Evolutionary conservation across 2,329 filamentous ascomycete species (phyloP).

Genomic region (Alternaria ethzedia): DNA sequence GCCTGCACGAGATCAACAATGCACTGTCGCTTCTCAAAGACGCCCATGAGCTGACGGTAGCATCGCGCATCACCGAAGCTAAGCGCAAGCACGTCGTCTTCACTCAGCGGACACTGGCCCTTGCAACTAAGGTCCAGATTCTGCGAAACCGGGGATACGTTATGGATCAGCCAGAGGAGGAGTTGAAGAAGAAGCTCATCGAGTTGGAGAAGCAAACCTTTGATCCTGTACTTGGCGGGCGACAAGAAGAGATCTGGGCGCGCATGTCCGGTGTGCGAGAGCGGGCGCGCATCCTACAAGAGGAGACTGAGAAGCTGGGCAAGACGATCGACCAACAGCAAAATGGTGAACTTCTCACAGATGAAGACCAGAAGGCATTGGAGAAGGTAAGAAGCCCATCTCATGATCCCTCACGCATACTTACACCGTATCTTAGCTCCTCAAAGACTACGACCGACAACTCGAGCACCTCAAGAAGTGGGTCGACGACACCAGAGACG

Average conservation of each 20-base stretch:
- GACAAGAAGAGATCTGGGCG: constrained; percentile 87
- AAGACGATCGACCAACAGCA: constrained; percentile 55
- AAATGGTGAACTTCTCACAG: constrained; percentile 61
- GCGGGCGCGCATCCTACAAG: constrained; percentile 73
- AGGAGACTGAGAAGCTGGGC: constrained; percentile 74
- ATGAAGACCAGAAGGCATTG: constrained; percentile 73
- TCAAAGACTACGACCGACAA: constrained; percentile 83
- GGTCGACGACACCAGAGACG: constrained; percentile 63
- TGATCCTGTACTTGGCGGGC: constrained; percentile 75
- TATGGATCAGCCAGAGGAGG: constrained; percentile 79
- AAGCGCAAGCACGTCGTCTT: constrained; percentile 75
- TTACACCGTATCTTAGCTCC: constrained; percentile 60
- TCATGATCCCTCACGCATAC: not conserved
- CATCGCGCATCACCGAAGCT: constrained; percentile 75
- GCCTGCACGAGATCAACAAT: constrained; percentile 80
- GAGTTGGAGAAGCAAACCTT: constrained; percentile 72
- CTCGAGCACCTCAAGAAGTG: constrained; percentile 75
- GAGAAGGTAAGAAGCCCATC: constrained; percentile 68
- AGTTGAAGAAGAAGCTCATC: constrained; percentile 73
- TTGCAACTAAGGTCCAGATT: constrained; percentile 82
- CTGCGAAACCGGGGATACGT: constrained; percentile 82
- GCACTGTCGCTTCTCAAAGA: constrained; percentile 74
- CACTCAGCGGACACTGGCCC: constrained; percentile 72
- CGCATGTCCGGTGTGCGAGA: constrained; percentile 76
- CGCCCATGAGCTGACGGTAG: constrained; percentile 77